Conservation (phyloP, 148 eudicot species). For the Polygonum maritimum region DNA sequence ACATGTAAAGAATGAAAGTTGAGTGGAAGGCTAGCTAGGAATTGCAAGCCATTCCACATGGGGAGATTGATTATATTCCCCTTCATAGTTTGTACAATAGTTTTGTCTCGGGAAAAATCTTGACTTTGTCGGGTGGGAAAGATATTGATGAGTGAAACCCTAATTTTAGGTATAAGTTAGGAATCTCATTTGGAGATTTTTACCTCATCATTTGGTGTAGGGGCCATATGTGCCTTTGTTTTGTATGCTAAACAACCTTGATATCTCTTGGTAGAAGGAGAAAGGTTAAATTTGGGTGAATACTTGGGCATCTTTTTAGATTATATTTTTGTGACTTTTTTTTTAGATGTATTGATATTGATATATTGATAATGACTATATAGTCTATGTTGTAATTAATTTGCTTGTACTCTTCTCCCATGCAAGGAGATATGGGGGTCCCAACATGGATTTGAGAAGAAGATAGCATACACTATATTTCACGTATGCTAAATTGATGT, state of each 20-base stretch:
- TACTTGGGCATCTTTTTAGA: no score
- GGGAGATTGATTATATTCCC: background rate
- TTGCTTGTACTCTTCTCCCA: slow-evolving; percentile 2
- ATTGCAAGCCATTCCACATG: slow-evolving; percentile 1
- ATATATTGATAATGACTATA: background rate
- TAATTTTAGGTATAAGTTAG: background rate
- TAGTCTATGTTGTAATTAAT: slow-evolving; percentile 9
- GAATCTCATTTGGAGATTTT: background rate
- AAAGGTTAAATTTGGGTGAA: background rate
- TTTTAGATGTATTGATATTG: background rate
- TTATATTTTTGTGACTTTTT: background rate
- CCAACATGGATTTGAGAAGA: slow-evolving; percentile 8
- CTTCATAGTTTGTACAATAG: slow-evolving; percentile 7
- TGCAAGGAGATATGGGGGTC: slow-evolving; percentile 13
- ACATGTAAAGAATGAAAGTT: background rate
- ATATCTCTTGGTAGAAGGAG: background rate
- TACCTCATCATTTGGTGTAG: background rate
- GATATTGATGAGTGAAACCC: slow-evolving; percentile 4
- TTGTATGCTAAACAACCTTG: background rate
- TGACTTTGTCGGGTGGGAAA: background rate
- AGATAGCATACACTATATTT: background rate
- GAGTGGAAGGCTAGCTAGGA: background rate
- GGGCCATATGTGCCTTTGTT: background rate
- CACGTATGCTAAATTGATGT: background rate
- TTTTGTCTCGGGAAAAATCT: background rate